Evolutionary conservation across 2,329 filamentous ascomycete genomes (phyloP), one percentile per base, ranked within the genome.

Genomic region (Aspergillus oerlinghausenensis): DNA sequence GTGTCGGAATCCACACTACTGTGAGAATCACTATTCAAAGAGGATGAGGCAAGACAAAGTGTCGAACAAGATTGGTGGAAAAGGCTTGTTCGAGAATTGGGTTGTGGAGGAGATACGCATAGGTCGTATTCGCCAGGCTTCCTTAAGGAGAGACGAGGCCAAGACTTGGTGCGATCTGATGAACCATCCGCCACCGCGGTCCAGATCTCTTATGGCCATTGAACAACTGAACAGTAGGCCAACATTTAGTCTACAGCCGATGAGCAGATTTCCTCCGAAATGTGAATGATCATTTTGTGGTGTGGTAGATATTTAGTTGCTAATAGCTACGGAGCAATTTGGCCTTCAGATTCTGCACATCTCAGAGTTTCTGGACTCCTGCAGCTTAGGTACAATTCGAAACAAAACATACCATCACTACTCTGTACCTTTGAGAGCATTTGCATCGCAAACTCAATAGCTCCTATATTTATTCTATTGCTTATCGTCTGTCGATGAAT

Each of bases 121-220:
- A 38, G 32, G 28, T 38, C 32, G 6, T 38, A 38, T 38, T 38
- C 32, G 14, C 14, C 32, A 17, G 32, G 14, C 32, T 38, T 1
- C 28, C 28, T 29, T 29, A 26, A 47, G 43, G 43, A 47, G 43
- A 47, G 23, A 47, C 5, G 43, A 47, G 40, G 19, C 21, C 43
- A 47, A 47, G 43, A 23, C 43, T 47, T 17, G 21, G 21, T 25
- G 11, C 19, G 21, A 47, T 47, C 21, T 19, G 19, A 47, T 26
- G 43, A 26, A 26, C 43, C 10, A 47, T 47, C 43, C 43, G 43
- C 43, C 43, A 47, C 43, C 14, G n/a, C 11, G 42, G 43, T 47
- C 26, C 23, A 32, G 47, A 54, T 54, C 40, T 60, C 61, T 60
- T 58, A 56, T 53, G 58, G 45, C 49, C 55, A 29, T 49, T 55